Percentiles rank a stretch among this genome's conserved stretches.
These are phyloP conservation scores for Colletotrichum kahawae DNA, from an alignment of 2,329 filamentous ascomycete species.

Conservation along the genomic window DNA sequence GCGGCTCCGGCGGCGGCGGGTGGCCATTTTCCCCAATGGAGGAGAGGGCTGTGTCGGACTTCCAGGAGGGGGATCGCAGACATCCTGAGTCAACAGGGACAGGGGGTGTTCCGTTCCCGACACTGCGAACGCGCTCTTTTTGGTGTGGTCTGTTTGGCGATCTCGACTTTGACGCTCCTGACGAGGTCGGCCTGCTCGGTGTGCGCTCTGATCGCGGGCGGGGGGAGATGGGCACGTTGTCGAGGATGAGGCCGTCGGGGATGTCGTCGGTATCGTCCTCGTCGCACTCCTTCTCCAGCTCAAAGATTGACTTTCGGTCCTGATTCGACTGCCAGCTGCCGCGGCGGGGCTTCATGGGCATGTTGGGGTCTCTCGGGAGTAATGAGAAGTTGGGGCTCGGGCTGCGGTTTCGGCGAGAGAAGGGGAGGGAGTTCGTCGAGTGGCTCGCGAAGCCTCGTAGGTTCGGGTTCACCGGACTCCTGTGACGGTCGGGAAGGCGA, in stretches of 20 bases:
- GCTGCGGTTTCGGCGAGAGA: slow-evolving; percentile 49
- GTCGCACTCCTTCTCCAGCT: slow-evolving; percentile 78
- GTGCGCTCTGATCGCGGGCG: slow-evolving; percentile 62
- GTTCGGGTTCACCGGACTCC: slow-evolving; percentile 10
- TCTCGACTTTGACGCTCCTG: slow-evolving; percentile 38
- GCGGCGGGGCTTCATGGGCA: slow-evolving; percentile 47
- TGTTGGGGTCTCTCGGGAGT: slow-evolving; percentile 47
- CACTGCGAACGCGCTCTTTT: slow-evolving; percentile 57
- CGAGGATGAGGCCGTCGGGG: slow-evolving; percentile 78
- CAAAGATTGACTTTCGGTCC: slow-evolving; percentile 71
- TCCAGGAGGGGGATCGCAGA: slow-evolving; percentile 62
- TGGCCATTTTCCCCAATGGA: slow-evolving; percentile 31
- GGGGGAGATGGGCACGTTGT: slow-evolving; percentile 85
- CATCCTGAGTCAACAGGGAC: slow-evolving; percentile 64
- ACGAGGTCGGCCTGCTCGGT: slow-evolving; percentile 57
- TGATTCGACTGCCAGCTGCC: slow-evolving; percentile 75
- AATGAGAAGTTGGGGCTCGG: slow-evolving; percentile 55
- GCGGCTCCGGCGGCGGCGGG: slow-evolving; percentile 38
- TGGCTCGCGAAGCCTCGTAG: slow-evolving; percentile 38
- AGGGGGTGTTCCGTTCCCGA: slow-evolving; percentile 69
- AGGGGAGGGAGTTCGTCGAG: slow-evolving; percentile 43
- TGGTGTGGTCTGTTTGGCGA: slow-evolving; percentile 54
- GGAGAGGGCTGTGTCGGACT: slow-evolving; percentile 45
- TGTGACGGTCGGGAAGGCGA: slow-evolving; percentile 34
- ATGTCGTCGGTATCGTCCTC: slow-evolving; percentile 80